Evolutionary conservation across 306 rosid genomes (phyloP).

Genomic region (Carpinus fangiana): DNA sequence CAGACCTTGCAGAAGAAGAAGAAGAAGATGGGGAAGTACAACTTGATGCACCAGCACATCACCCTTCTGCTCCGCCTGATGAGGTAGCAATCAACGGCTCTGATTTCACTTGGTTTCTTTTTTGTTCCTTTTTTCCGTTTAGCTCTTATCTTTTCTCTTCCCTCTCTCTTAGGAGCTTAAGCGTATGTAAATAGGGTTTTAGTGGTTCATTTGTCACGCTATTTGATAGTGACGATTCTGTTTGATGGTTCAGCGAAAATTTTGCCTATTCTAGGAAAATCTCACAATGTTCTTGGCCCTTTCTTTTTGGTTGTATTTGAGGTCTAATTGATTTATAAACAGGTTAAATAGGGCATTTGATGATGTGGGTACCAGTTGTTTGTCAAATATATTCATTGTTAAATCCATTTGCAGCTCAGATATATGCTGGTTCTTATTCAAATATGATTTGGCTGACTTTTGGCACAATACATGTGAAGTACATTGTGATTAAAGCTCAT

Average conservation of each 20-base stretch:
- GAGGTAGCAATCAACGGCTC: conserved; percentile 42
- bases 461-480: background rate
- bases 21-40: conserved; percentile 18
- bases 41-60: conserved; percentile 45
- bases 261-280: no score
- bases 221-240: background rate
- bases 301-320: background rate
- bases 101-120: background rate
- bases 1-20: conserved; percentile 24
- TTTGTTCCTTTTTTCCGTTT: background rate
- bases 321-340: background rate
- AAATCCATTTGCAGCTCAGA: background rate
- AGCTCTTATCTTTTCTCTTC: background rate
- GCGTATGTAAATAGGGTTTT: background rate
- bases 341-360: background rate
- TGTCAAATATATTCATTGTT: background rate
- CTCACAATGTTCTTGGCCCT: background rate
- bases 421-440: background rate
- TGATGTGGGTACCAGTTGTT: background rate
- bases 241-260: background rate
- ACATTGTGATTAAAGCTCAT: background rate
- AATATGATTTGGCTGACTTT: background rate
- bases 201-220: background rate
- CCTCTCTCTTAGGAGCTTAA: background rate
- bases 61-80: conserved; percentile 69